Base-by-base conservation (phyloP, 169 alveolate genomes). In the Eimeria maxima region DNA sequence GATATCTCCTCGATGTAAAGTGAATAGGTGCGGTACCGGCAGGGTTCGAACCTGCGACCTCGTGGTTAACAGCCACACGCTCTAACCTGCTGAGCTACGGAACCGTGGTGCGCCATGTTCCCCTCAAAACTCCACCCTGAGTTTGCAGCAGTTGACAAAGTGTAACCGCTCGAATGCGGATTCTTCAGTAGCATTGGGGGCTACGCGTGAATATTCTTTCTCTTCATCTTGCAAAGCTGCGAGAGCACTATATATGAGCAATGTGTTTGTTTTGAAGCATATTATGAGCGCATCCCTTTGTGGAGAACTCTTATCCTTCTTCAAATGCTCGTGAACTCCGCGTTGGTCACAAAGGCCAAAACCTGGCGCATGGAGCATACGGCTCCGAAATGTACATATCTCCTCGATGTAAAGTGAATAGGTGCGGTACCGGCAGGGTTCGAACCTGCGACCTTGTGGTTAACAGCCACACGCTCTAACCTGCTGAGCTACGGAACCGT, bases 61-160 rank as follows among this genome's bases (percentile, higher is more conserved):
- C 98, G 99, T 98, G 99, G 99, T 98, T 98, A 98, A 98, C 99
- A 98, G 99, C 99, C 99, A 98, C 99, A 98, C 99, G 99, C 99
- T 98, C 98, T 98, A 96, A 86, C 97, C 97, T 71, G 94, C 97
- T 96, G 97, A 96, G 97, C 97, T 96, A 96, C 97, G 97, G 97
- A 96, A 93, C 97, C 97, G 89, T 91, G 81, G 81, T 33, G 38
- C 0, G 38, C 38, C 38, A 1, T 33, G 38, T 1, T 1, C 38
- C 1, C 38, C 1, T 33, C 38, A 33, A 33, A 33, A 33, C 38
- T 16, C 63, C 11, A 53, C 5, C 63, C 63, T 53, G 63, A 8
- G 63, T 33, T 33, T 33, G 38, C 38, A 33, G 38, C 38, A 33
- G 38, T 33, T 33, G 38, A 33, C 38, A 1, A 33, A 33, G 38